Evolutionary conservation across 202 grass and related monocot genomes (phyloP), one percentile per base, ranked within the genome.

Genomic region (Schoenoplectus triqueter): DNA sequence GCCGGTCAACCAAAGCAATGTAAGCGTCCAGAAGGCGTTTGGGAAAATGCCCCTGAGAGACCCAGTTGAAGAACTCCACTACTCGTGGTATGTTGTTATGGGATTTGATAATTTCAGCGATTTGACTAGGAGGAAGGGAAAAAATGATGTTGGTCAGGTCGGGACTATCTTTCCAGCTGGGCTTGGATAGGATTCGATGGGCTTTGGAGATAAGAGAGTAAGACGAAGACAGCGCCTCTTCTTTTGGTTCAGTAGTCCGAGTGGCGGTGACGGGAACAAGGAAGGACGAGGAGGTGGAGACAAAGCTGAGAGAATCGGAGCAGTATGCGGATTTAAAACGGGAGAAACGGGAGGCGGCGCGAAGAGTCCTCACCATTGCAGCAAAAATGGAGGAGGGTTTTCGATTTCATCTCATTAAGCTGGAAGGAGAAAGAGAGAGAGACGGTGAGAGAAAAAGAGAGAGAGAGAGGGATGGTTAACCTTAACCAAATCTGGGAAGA

Each of bases 41-140:
- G 90, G 73, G 83, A 51, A 76, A 91, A 87, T 81, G 89, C 82
- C 40, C 22, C 78, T 77, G 72, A 71, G 86, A 90, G 41, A 90
- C 47, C 77, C 88, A 89, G 81, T 73, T 71, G 42, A 87, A 71
- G 73, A 94, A 86, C 3, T 69, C 61, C 44, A 85, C 68, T 10
- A 59, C 84, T 2, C 81, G 71, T 8, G 17, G 13, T 0, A 75
- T 46, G 22, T 73, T 48, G 42, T 73, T 68, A 50, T 89, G 71
- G 77, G 85, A 78, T 59, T 55, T 82, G 56, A 88, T 55, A 76
- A 88, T 82, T 80, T 74, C 7, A 2, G 86, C 60, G 51, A 82
- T 83, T 78, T 86, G 78, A 55, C 10, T 6, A 7, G 85, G 83
- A 19, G 20, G 84, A 69, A 86, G 85, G 7, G 73, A 69, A 8